Conservation (phyloP, 148 eudicot genomes). For the Polygonum aviculare region DNA sequence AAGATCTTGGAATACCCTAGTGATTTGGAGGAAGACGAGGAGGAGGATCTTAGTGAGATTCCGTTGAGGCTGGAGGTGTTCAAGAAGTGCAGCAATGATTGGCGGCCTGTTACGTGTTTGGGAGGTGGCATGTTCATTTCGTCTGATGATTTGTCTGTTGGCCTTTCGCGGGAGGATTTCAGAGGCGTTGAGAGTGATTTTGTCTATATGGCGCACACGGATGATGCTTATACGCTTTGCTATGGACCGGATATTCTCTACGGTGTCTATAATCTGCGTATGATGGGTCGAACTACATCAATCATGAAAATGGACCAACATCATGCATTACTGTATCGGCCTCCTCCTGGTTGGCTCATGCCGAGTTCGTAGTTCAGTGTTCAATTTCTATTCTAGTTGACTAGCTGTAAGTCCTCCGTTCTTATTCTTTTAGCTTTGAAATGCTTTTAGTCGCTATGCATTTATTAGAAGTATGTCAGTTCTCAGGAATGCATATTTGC, state of each 20-base stretch:
- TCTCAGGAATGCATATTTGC: too few species aligned
- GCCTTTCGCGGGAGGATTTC: background rate
- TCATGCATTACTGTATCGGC: constrained; percentile 11
- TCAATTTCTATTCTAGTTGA: background rate
- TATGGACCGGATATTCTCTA: background rate
- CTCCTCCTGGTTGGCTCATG: constrained; percentile 14
- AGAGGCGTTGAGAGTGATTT: background rate
- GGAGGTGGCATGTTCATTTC: background rate
- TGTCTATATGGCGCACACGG: background rate
- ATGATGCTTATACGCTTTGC: background rate
- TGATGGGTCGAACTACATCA: background rate
- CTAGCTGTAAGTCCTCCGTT: background rate
- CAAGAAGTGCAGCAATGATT: background rate
- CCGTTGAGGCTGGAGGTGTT: constrained; percentile 1
- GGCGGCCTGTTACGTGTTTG: background rate
- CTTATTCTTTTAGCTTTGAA: background rate
- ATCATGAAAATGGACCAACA: background rate
- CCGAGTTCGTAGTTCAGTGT: background rate
- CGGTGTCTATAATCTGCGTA: constrained; percentile 6
- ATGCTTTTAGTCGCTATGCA: background rate
- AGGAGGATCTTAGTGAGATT: background rate
- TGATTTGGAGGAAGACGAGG: background rate
- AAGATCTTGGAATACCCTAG: constrained; percentile 1
- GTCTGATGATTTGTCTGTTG: background rate
- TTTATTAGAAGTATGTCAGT: too few species aligned